A percentile compares a stretch with the other conserved stretches of the same genome.
These are phyloP conservation scores for Microcera coccophila DNA, from an alignment of 2,329 filamentous ascomycete genomes.

Conservation along the genomic window DNA sequence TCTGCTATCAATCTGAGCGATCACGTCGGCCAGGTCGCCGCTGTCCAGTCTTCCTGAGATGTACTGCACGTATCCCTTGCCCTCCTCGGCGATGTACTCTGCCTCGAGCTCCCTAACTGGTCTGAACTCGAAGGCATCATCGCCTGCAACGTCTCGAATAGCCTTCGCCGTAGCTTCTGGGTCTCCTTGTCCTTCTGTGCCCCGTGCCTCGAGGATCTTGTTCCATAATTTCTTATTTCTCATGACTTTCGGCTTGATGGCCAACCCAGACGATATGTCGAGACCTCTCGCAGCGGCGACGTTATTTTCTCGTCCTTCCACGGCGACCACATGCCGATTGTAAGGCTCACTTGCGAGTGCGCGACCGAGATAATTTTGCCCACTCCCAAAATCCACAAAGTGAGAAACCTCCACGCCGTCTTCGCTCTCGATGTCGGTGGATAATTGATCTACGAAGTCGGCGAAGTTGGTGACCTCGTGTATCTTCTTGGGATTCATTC, in stretches of 20 bases:
- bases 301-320: conserved; percentile 83
- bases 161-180: conserved; percentile 32
- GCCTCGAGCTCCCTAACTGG: conserved; percentile 46
- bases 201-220: conserved; percentile 42
- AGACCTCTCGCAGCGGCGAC: conserved; percentile 80
- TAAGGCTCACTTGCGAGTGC: conserved; percentile 82
- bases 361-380: conserved; percentile 91
- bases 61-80: conserved; percentile 70
- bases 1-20: conserved; percentile 52
- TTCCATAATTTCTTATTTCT: conserved; percentile 79
- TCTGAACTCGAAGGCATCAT: conserved; percentile 42
- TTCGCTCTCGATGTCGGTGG: conserved; percentile 54
- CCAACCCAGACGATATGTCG: conserved; percentile 76
- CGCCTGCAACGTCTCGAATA: conserved; percentile 33
- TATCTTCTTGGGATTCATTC: conserved; percentile 94
- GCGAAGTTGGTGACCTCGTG: conserved; percentile 93
- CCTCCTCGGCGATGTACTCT: conserved; percentile 54
- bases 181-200: conserved; percentile 38
- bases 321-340: conserved; percentile 80
- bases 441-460: conserved; percentile 67
- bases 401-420: conserved; percentile 67
- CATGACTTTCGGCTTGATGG: conserved; percentile 67
- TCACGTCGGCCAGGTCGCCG: conserved; percentile 65
- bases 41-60: conserved; percentile 70
- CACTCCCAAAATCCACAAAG: conserved; percentile 92